Evolutionary conservation across 257 asterid genomes (phyloP), one percentile per base, ranked within the genome.

Genomic region (Capsicum chinense): DNA sequence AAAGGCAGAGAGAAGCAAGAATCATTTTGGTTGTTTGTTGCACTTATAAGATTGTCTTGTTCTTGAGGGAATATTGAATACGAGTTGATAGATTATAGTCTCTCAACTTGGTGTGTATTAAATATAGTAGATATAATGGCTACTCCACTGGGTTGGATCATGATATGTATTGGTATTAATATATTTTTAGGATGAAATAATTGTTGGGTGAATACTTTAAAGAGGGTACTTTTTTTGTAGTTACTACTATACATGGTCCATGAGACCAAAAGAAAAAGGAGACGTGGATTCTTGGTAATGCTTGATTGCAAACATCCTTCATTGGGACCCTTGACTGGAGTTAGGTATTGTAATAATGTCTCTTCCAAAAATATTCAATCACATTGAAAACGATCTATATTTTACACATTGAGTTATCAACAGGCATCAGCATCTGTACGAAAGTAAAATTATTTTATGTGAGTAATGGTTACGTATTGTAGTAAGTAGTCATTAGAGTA

Each of bases 11-110:
- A 15, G 42, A 15, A 54, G 33, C 48, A 54, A 9, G 81, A 54
- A 78, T 78, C 81, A 78, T 54, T 54, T 54, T 78, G 64, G 81
- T 54, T 54, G 64, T 54, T 78, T 78, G 54, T 78, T 78, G 54
- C 81, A 78, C 47, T 26, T 54, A 48, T 54, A 78, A 33, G 64
- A 37, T 78, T 54, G 81, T 76, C 64, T 76, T 76, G 48, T 76
- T 52, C 64, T 56, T 52, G 21, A 11, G 39, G 13, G 81, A 74
- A 74, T 74, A 74, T 21, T 12, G 81, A 54, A 76, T 63, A 76
- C 26, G 48, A 54, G 64, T 56, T 76, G 81, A 14, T 54, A 54
- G 0, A 78, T 54, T 78, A 14, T 7, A 54, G 15, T 19, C 8
- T 19, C 8, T 5, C 81, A 54, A 78, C 64, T 78, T 26, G 81